phyloP scores from a whole-genome alignment of 2,329 filamentous ascomycete species.

The Arthrobotrys conoides region DNA sequence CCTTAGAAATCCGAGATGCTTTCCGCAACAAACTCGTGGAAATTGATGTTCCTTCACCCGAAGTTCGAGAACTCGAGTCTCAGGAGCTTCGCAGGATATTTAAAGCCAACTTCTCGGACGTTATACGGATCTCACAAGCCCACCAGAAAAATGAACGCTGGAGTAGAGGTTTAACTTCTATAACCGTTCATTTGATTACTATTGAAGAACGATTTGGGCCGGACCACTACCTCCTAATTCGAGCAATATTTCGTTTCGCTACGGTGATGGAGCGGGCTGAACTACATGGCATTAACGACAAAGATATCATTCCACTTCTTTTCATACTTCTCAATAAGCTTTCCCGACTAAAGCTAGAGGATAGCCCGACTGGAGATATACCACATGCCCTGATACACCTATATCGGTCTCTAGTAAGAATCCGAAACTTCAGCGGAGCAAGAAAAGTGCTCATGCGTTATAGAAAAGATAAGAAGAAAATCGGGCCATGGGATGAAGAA shows the following conservation, averaged over 20 bases:
- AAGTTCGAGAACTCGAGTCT: slow-evolving; percentile 17
- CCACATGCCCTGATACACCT: slow-evolving; percentile 36
- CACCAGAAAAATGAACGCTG: neutral
- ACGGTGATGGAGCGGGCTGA: slow-evolving; percentile 14
- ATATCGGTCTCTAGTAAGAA: neutral
- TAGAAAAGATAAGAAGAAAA: neutral
- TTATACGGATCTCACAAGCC: neutral
- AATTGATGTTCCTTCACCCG: neutral
- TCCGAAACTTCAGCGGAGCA: neutral
- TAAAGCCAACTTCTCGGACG: slow-evolving; percentile 11
- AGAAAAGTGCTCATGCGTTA: neutral
- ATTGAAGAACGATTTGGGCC: slow-evolving; percentile 30
- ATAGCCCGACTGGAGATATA: slow-evolving; percentile 23
- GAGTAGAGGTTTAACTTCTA: neutral
- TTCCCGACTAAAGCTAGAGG: slow-evolving; percentile 2
- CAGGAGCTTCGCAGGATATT: slow-evolving; percentile 2
- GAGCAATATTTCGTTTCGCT: slow-evolving; percentile 17
- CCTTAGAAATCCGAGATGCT: slow-evolving; percentile 5
- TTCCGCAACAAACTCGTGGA: neutral
- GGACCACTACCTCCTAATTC: slow-evolving; percentile 8
- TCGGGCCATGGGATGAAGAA: neutral
- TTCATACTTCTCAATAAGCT: slow-evolving; percentile 11
- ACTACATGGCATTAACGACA: slow-evolving; percentile 5
- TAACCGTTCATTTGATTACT: slow-evolving; percentile 16
- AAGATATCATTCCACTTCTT: slow-evolving; percentile 15